These are phyloP conservation scores for Puccinellia tenuiflora DNA, from an alignment of 176 grass and related monocot species.

Conservation along the genomic window DNA sequence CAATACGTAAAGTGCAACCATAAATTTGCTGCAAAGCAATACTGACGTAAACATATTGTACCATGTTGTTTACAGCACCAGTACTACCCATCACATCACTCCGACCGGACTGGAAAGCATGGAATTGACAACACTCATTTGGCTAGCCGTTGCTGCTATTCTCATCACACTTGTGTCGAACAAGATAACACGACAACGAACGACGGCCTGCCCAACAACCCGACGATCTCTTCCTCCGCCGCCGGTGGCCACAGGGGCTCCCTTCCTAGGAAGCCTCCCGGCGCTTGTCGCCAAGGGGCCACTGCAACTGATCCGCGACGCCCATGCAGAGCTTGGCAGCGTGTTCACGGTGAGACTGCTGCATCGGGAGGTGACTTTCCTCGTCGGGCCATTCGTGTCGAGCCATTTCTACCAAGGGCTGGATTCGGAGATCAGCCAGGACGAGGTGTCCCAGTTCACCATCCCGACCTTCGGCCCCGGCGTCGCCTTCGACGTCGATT, in stretches of 20 bases:
- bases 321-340: neutral
- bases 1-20: no score
- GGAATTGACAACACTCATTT: neutral
- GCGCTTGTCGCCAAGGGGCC: constrained; percentile 36
- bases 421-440: constrained; percentile 9
- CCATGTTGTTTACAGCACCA: neutral
- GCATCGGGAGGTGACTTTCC: neutral
- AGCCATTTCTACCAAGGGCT: neutral
- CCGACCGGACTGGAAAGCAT: neutral
- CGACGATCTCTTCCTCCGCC: constrained; percentile 20
- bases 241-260: constrained; percentile 16
- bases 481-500: constrained; percentile 48
- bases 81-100: no score
- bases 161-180: neutral
- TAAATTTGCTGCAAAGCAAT: no score
- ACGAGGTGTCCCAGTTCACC: constrained; percentile 59
- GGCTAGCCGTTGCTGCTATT: neutral
- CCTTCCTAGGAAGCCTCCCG: constrained; percentile 27
- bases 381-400: neutral
- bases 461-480: constrained; percentile 54
- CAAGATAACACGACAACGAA: neutral
- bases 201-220: neutral
- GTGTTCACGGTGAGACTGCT: neutral
- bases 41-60: no score
- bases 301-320: constrained; percentile 2